These are phyloP conservation scores for Acer saccharum DNA, from an alignment of 345 rosid genomes.

Conservation along the genomic window DNA sequence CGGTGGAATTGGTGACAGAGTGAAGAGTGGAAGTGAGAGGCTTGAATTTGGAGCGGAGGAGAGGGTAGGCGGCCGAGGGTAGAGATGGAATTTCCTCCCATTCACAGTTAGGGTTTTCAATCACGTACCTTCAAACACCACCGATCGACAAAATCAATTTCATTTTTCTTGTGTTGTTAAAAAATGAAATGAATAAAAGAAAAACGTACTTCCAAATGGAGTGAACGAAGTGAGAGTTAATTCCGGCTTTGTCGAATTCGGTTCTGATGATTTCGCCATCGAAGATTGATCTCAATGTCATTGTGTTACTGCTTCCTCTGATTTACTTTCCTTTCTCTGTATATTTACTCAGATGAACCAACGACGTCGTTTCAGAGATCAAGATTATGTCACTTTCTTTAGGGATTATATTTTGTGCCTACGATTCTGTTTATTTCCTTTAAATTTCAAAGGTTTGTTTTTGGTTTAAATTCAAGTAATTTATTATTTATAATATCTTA, in stretches of 20 bases:
- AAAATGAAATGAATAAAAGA: background rate
- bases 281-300: slow-evolving; percentile 61
- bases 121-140: slow-evolving; percentile 41
- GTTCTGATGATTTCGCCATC: slow-evolving; percentile 58
- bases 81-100: slow-evolving; percentile 72
- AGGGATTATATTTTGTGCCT: no score
- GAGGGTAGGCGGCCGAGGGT: slow-evolving; percentile 69
- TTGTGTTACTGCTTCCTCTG: background rate
- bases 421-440: no score
- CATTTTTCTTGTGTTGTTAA: background rate
- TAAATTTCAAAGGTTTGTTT: no score
- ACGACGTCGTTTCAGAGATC: background rate
- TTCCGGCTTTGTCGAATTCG: slow-evolving; percentile 62
- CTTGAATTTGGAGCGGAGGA: slow-evolving; percentile 80
- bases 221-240: slow-evolving; percentile 57
- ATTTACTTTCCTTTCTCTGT: no score
- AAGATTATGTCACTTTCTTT: no score
- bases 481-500: no score
- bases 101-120: slow-evolving; percentile 76
- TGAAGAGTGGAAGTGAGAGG: slow-evolving; percentile 75
- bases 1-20: slow-evolving; percentile 66
- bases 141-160: background rate
- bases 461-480: no score
- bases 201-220: slow-evolving; percentile 72
- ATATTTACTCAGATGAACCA: background rate